Evolutionary conservation across 768 basidiomycete species (phyloP).

Genomic region (Hericium erinaceus): DNA sequence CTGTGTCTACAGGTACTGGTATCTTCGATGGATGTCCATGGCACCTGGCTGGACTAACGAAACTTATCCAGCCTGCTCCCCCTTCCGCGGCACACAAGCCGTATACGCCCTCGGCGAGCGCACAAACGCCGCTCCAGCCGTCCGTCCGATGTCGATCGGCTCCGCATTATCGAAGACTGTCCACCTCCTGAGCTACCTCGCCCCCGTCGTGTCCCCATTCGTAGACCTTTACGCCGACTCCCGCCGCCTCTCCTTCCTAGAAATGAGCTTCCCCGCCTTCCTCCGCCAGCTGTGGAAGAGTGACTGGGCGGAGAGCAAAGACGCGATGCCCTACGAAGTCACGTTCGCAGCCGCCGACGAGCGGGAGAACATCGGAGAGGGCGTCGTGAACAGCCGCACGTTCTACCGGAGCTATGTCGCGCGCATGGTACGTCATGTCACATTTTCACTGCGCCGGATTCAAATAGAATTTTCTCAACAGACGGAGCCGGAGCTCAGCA

Average conservation of each 20-base stretch:
- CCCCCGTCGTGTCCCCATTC: conserved; percentile 29
- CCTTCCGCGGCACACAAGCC: conserved; percentile 39
- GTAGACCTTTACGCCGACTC: conserved; percentile 36
- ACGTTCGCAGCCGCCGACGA: conserved; percentile 37
- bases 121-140: conserved; percentile 29
- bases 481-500: neutral
- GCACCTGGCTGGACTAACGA: neutral
- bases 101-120: conserved; percentile 38
- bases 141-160: conserved; percentile 33
- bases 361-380: conserved; percentile 31
- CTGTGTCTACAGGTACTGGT: conserved; percentile 31
- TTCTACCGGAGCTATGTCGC: conserved; percentile 36
- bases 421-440: conserved; percentile 22
- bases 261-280: conserved; percentile 25
- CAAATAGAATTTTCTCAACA: neutral
- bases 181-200: conserved; percentile 33
- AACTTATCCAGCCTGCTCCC: conserved; percentile 29
- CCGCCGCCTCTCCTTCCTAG: conserved; percentile 30
- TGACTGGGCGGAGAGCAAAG: conserved; percentile 39
- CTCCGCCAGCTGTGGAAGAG: conserved; percentile 34
- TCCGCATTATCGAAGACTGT: conserved; percentile 28
- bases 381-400: conserved; percentile 25
- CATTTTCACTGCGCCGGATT: neutral
- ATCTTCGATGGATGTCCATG: neutral
- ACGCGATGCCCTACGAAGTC: conserved; percentile 37